phyloP scores from a whole-genome alignment of 2,329 filamentous ascomycete species.

The Xylariaceae sp. region DNA sequence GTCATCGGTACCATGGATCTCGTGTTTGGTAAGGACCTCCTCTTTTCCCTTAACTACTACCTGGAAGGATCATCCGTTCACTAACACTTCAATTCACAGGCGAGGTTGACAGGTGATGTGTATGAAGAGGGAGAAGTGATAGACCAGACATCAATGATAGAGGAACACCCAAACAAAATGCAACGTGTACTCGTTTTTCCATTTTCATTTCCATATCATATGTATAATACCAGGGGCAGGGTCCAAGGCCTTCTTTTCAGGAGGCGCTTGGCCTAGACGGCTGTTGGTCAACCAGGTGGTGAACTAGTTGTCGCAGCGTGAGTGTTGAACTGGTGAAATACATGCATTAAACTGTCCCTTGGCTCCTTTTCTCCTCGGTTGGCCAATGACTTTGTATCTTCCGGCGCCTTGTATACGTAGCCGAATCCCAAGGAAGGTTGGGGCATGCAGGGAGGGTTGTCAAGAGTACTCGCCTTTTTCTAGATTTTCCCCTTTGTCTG shows the following conservation, averaged over 20 bases:
- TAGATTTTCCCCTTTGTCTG: too few species aligned
- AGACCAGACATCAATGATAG: constrained; percentile 12
- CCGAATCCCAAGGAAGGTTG: too few species aligned
- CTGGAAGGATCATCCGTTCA: background rate
- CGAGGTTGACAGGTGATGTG: constrained; percentile 53
- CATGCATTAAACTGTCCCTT: too few species aligned
- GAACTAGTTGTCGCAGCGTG: too few species aligned
- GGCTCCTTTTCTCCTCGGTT: too few species aligned
- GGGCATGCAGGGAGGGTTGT: too few species aligned
- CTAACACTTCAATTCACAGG: constrained; percentile 40
- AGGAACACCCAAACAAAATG: constrained; percentile 8
- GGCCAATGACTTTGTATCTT: too few species aligned
- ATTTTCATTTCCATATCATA: constrained; percentile 24
- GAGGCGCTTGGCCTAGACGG: constrained; percentile 5
- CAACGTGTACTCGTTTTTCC: constrained; percentile 15
- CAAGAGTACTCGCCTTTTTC: too few species aligned
- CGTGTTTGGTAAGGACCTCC: constrained; percentile 73
- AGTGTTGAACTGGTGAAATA: too few species aligned
- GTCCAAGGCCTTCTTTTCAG: constrained; percentile 5
- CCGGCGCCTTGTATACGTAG: too few species aligned
- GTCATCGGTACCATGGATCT: constrained; percentile 90
- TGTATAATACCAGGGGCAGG: constrained; percentile 26
- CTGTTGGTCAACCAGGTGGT: too few species aligned
- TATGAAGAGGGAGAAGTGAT: constrained; percentile 12
- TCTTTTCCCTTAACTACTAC: background rate